Base-by-base conservation (phyloP, 768 basidiomycete species). In the Termitomyces sp. region DNA sequence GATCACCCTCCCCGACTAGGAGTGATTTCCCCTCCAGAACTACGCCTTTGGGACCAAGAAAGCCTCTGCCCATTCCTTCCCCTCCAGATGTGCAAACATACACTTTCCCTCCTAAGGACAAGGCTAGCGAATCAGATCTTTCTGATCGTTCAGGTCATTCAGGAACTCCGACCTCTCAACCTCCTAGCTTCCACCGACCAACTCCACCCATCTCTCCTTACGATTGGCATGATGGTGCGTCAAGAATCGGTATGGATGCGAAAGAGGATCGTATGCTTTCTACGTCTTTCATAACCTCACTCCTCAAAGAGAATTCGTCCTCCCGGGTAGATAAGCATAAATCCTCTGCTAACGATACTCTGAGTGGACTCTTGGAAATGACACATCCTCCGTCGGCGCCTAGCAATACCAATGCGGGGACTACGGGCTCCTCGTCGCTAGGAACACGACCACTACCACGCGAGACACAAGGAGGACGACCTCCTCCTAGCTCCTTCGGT, bases 191-290 rank as follows among this genome's bases (percentile, higher is more conserved):
- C 23, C 49, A 49, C 50, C 57, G 62, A 23, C 58, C 62, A 38
- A 43, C 60, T 22, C 56, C 59, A 7, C 50, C 60, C 16, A 54
- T 72, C 38, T 75, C 81, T 13, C 73, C 79, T 3, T 69, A 76
- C 59, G 80, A 82, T 62, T 84, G 84, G 82, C 79, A 83, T 56
- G 84, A 85, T 63, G 84, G 80, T 2, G 77, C 81, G 16, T 83
- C 82, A 12, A 77, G 73, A 56, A 79, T 86, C 52, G 77, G 76
- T 48, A 73, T 80, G 47, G 82, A 82, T 66, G 75, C 77, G n/a
- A 66, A 75, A 9, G 83, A 85, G 61, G 80, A 83, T 61, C 73
- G 76, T 18, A 68, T 85, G 41, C 74, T 87, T 20, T 76, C 83
- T 7, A 84, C 85, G 3, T 78, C 82, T 2, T 80, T 86, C 64